Evolutionary conservation across 2,329 filamentous ascomycete genomes (phyloP), one percentile per base, ranked within the genome.

Genomic region (Seiridium unicorne): DNA sequence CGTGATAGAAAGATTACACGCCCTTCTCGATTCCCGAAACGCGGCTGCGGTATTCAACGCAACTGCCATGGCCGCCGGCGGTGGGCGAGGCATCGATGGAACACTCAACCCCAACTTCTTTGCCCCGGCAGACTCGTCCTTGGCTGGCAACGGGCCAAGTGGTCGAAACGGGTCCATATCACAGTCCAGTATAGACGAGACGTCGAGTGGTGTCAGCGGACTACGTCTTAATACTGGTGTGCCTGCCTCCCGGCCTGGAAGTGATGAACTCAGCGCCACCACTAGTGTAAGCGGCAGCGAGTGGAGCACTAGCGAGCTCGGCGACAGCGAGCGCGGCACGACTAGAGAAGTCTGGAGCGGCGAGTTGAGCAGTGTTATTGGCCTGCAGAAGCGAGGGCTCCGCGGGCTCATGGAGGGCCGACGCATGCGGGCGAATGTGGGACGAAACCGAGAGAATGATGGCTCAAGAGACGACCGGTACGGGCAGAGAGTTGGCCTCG

Each of bases 11-110:
- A 87, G 94, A 6, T 82, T 99, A 0, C 95, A 99, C 70, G 84
- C 91, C 36, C 85, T 96, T 0, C 85, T 99, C 3, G 95, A 99
- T 73, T 95, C 92, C 53, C 86, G 94, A 51, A 99, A 98, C 66
- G 94, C 95, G 0, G 95, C 95, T 0, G 95, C 95, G 5, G 93
- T 99, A 0, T 99, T 99, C 81, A 99, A 99, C 66, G 95, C 95
- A 0, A 95, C 94, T 0, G 95, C 95, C 57, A 98, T 98, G 95
- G 95, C 93, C 0, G 95, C 95, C 1, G 95, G 95, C 9, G 93
- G 95, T 34, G 95, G 95, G 0, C 87, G 93, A 53, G 91, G 91
- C 53, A 91, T 94, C 35, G 88, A 90, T 57, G 91, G 82, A 44
- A 81, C 79, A 1, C 75, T 87, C 36, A 87, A 87, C 67, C 87